Evolutionary conservation across 2,329 filamentous ascomycete genomes (phyloP).

Genomic region (Septoria petroselini): DNA sequence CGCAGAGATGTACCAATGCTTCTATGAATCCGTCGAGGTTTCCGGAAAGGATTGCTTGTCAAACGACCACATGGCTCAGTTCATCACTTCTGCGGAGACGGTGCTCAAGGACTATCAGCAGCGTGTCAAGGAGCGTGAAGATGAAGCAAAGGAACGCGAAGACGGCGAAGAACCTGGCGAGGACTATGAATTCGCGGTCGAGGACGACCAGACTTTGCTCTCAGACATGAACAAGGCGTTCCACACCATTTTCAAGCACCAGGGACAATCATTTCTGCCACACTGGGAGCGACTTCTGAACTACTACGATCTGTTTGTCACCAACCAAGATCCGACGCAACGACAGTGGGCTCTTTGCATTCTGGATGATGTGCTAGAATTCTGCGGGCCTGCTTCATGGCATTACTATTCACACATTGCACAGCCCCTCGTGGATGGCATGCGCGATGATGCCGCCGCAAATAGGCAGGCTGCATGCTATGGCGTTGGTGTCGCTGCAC

Average conservation of each 20-base stretch:
- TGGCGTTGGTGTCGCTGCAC: slow-evolving; percentile 90
- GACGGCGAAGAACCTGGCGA: slow-evolving; percentile 73
- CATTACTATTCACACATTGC: slow-evolving; percentile 83
- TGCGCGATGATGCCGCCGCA: slow-evolving; percentile 79
- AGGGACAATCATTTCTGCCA: slow-evolving; percentile 77
- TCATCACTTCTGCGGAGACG: slow-evolving; percentile 80
- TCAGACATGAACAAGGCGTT: slow-evolving; percentile 99
- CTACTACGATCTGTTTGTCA: slow-evolving; percentile 83
- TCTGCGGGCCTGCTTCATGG: slow-evolving; percentile 85
- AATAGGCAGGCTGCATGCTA: slow-evolving; percentile 96
- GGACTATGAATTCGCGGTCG: slow-evolving; percentile 83
- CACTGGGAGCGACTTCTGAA: slow-evolving; percentile 82
- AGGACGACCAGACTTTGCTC: slow-evolving; percentile 93
- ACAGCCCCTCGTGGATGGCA: slow-evolving; percentile 79
- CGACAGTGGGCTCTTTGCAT: slow-evolving; percentile 99
- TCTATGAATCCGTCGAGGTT: slow-evolving; percentile 96
- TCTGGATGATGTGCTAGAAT: slow-evolving; percentile 96
- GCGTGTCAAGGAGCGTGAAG: slow-evolving; percentile 76
- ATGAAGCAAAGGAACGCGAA: slow-evolving; percentile 79
- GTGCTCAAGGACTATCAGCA: slow-evolving; percentile 90
- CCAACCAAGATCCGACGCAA: slow-evolving; percentile 79
- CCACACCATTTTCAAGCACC: slow-evolving; percentile 98
- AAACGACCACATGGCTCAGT: slow-evolving; percentile 74
- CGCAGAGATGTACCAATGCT: slow-evolving; percentile 99
- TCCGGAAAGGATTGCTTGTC: slow-evolving; percentile 81